phyloP scores from a whole-genome alignment of 2,329 filamentous ascomycete genomes.

The Aureobasidium subglaciale region DNA sequence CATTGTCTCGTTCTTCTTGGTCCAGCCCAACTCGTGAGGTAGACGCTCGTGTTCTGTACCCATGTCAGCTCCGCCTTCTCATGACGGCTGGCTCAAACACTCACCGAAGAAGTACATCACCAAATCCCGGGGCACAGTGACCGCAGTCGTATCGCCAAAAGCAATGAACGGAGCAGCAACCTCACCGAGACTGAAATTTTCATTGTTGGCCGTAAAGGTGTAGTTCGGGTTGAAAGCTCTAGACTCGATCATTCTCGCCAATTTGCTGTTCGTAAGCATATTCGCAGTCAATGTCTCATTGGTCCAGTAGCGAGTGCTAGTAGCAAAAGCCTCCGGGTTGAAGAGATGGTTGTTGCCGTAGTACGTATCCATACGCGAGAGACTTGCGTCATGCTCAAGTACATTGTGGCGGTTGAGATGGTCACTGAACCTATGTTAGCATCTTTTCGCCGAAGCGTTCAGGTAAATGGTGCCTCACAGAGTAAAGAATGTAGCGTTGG shows the following conservation, averaged over 20 bases:
- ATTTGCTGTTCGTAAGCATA: neutral
- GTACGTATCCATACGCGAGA: neutral
- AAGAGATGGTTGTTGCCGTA: neutral
- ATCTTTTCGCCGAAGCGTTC: too few relatives aligned
- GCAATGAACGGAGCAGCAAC: neutral
- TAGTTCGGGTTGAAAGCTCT: conserved; percentile 1
- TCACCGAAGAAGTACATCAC: neutral
- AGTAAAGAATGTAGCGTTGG: neutral
- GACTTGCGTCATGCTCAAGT: neutral
- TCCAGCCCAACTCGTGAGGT: neutral
- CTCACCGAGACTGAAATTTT: neutral
- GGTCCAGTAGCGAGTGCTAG: neutral
- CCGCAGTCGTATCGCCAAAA: neutral
- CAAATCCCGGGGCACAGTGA: neutral
- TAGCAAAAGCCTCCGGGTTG: neutral
- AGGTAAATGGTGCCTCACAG: neutral
- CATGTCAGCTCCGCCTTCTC: neutral
- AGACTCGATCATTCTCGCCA: neutral
- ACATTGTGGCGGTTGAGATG: neutral
- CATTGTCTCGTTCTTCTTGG: neutral
- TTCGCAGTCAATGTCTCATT: neutral
- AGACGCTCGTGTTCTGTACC: neutral
- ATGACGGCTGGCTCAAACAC: too few relatives aligned
- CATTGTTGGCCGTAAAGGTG: neutral
- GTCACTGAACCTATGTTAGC: neutral